Base-by-base conservation (phyloP, 2,329 filamentous ascomycete species). In the Colletotrichum musae region DNA sequence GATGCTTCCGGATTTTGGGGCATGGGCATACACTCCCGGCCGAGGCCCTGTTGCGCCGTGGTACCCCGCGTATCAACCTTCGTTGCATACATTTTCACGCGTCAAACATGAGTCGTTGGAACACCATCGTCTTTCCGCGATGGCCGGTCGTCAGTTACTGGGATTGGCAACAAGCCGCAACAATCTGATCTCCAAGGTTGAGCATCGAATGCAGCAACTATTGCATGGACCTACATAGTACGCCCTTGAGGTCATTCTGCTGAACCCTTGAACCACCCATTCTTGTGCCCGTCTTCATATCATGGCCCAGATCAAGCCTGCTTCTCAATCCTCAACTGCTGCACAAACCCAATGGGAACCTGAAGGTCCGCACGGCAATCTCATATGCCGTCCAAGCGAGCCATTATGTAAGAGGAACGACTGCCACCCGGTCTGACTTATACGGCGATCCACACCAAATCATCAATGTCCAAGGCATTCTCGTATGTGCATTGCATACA, bases 401-500 rank as follows among this genome's bases (percentile, higher is more conserved):
- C 91, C 91, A 93, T 77, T 93, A 91, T 0, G 87, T 89, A 51
- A 93, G 77, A 0, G 88, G 86, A 71, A 93, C 90, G 74, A 93
- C 91, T 0, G 87, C 88, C 1, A 93, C 89, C 2, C 87, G 85
- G 70, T 92, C 89, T 50, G 86, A 88, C 80, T 91, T 92, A 82
- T 91, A 93, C 18, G 93, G 86, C 91, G 36, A 93, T 87, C 87
- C 88, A 92, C 5, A 90, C 83, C 4, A 93, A 81, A 58, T 91
- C 88, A 70, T 92, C 88, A 0, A 85, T 88, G 2, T 88, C 81
- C 0, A 88, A 91, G 0, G 86, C 90, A 76, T 93, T 93, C 73
- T 92, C 90, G 65, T 51, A 72, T 32, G 3, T 54, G 2, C 6
- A 6, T 24, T 24, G 21, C 21, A 24, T 24, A 24, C 21, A 24